These are phyloP conservation scores for Pseudodiploospora longispora DNA, from an alignment of 2,329 filamentous ascomycete species.

Conservation along the genomic window DNA sequence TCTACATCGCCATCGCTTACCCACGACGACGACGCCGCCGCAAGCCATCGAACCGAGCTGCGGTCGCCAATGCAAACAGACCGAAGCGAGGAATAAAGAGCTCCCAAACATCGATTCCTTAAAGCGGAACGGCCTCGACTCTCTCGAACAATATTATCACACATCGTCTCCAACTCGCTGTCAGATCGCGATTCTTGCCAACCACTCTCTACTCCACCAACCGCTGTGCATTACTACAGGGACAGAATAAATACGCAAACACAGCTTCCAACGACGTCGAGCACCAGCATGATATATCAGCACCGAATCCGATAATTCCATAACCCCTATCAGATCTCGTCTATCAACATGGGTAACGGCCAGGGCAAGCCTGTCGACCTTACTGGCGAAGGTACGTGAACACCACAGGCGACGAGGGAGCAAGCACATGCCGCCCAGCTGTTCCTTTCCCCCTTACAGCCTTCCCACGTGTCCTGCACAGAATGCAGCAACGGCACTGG, in stretches of 20 bases:
- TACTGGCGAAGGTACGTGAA: conserved; percentile 72
- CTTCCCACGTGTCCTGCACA: conserved; percentile 6
- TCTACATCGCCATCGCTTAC: not conserved
- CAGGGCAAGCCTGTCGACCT: conserved; percentile 90
- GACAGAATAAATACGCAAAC: conserved; percentile 1
- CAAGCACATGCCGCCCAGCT: conserved; percentile 2
- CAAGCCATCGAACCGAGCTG: not conserved
- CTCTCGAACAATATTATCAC: no score
- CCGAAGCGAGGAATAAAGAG: no score
- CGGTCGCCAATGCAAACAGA: no score
- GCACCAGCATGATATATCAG: conserved; percentile 18
- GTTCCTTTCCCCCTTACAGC: conserved; percentile 8
- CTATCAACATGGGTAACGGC: conserved; percentile 82
- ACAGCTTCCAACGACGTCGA: conserved; percentile 1
- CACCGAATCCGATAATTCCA: conserved; percentile 11
- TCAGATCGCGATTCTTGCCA: no score
- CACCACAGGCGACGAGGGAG: not conserved
- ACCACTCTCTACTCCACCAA: no score
- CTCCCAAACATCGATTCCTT: no score
- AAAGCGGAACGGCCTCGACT: no score
- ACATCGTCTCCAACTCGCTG: no score
- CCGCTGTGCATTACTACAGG: no score
- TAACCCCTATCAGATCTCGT: conserved; percentile 16
- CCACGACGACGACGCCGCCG: not conserved
- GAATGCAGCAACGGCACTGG: not conserved